A percentile compares a stretch with the other conserved stretches of the same genome.
phyloP scores from a whole-genome alignment of 1,284 basidiomycete species.

The Malassezia nana region DNA sequence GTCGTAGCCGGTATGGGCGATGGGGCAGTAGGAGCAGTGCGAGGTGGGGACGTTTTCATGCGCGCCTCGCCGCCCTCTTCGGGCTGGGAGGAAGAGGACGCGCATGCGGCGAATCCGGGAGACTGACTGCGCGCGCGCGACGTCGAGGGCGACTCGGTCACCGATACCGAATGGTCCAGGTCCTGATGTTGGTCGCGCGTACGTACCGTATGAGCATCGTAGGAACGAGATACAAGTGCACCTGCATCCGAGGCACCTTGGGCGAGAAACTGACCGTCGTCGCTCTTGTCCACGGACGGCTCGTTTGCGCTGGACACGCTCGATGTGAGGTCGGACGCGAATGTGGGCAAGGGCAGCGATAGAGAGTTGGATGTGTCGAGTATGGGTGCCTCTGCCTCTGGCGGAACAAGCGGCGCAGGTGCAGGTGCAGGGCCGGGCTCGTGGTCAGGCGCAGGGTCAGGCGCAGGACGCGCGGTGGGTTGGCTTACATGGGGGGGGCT shows the following conservation, averaged over 20 bases:
- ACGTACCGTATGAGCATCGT: not conserved
- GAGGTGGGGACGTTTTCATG: not conserved
- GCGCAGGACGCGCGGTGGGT: not conserved
- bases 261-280: not conserved
- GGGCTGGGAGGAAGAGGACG: not conserved
- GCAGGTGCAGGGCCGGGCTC: not conserved
- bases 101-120: no score
- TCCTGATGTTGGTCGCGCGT: not conserved
- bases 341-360: not conserved
- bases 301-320: not conserved
- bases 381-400: not conserved
- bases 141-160: slow-evolving; percentile 8
- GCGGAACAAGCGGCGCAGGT: not conserved
- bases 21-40: not conserved
- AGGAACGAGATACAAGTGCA: not conserved
- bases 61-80: not conserved
- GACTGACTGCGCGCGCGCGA: slow-evolving; percentile 5
- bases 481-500: not conserved
- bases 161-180: slow-evolving; percentile 1
- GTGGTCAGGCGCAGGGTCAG: no score
- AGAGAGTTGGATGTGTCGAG: slow-evolving; percentile 12
- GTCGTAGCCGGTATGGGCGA: not conserved
- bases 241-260: not conserved
- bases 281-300: not conserved
- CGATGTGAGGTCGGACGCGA: not conserved